These are phyloP conservation scores for Ogataea siamensis DNA, from an alignment of 805 yeast species.

Conservation along the genomic window DNA sequence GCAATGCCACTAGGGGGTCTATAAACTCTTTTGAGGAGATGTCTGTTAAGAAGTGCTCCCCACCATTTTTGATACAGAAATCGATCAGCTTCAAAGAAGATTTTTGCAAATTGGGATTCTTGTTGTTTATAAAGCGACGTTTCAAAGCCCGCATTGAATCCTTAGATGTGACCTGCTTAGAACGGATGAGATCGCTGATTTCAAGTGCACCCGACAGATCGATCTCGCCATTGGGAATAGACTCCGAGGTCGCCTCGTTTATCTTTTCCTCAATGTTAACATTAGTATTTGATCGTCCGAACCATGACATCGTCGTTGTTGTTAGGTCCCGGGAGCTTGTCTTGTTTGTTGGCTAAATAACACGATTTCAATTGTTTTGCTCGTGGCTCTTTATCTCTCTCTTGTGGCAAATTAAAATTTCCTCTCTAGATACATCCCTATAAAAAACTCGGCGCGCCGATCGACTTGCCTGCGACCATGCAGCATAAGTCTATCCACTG, in stretches of 20 bases:
- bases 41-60: constrained; percentile 77
- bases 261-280: constrained; percentile 59
- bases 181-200: constrained; percentile 80
- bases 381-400: not conserved
- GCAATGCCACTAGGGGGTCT: constrained; percentile 63
- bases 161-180: constrained; percentile 72
- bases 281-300: constrained; percentile 35
- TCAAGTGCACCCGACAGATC: constrained; percentile 74
- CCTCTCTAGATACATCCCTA: not conserved
- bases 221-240: constrained; percentile 89
- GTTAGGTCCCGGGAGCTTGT: not conserved
- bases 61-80: constrained; percentile 89
- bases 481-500: constrained; percentile 3
- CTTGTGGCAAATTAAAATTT: constrained; percentile 9
- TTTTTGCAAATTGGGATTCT: constrained; percentile 78
- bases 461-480: constrained; percentile 4
- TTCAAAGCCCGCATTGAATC: constrained; percentile 85
- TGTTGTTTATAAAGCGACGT: constrained; percentile 55
- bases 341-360: not conserved
- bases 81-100: constrained; percentile 78
- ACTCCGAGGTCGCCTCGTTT: constrained; percentile 77
- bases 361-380: not conserved
- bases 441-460: constrained; percentile 14
- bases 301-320: constrained; percentile 49
- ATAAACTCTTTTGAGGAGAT: constrained; percentile 82